Evolutionary conservation across 2,329 filamentous ascomycete species (phyloP), one percentile per base, ranked within the genome.

Genomic region (Neofusicoccum cordaticola): DNA sequence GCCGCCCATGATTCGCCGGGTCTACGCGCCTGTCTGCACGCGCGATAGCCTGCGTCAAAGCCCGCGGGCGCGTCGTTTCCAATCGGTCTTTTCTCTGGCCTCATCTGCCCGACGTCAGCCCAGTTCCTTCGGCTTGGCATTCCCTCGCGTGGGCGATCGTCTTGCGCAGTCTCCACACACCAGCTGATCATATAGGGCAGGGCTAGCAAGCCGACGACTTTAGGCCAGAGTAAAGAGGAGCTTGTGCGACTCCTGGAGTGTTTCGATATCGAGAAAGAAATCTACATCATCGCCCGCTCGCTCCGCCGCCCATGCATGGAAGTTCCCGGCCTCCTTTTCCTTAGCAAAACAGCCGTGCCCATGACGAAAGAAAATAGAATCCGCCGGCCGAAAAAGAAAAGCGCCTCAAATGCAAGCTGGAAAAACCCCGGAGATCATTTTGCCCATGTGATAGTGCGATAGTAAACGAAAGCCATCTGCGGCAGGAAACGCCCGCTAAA

Each of bases 401-500:
- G 47, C 58, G 34, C 58, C 58, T 7, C 58, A 42, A 42, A 62
- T 50, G 45, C 58, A 62, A 63, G 47, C 19, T 63, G 39, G 45
- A 53, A 45, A 42, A 34, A 3, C 47, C 12, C 41, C 56, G 27
- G 31, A 60, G 42, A 60, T 44, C 31, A 35, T 45, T 60, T 37
- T 60, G 41, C 31, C 56, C 56, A 48, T 37, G 31, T 22, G 31
- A 34, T 15, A 45, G 37, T 31, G 35, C 39, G 12, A 42, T 13
- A 39, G 37, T 51, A 52, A 50, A 48, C 45, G 35, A 50, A 37
- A 47, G 56, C 56, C 56, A 48, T 42, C 56, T 19, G 56, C 56
- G 31, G 42, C 31, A 39, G 41, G 48, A 50, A 65, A 66, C 65
- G 63, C 65, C 65, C 65, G 65, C 65, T 66, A 66, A 60, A 64